Percentiles rank a stretch among this genome's conserved stretches.
phyloP scores from a whole-genome alignment of 176 grass and related monocot genomes.

The Dendrocalamus sinicus region DNA sequence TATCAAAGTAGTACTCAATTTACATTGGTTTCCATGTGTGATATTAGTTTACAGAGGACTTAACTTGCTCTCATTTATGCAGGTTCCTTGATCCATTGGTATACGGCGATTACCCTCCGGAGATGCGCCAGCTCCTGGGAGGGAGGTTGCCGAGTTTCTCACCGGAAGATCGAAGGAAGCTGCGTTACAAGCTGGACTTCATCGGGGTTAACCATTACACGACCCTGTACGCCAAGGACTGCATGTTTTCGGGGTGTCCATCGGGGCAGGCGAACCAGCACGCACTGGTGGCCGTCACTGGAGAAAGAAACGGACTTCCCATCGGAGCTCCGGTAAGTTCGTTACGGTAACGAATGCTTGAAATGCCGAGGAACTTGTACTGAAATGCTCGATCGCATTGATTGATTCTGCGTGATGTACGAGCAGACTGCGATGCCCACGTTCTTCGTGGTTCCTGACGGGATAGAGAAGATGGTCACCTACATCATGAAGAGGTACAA shows the following conservation, averaged over 20 bases:
- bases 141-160: conserved; percentile 63
- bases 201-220: conserved; percentile 83
- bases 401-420: not conserved
- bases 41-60: not conserved
- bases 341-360: no score
- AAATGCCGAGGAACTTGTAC: no score
- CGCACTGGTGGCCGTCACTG: conserved; percentile 38
- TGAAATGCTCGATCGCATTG: not conserved
- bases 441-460: conserved; percentile 61
- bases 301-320: conserved; percentile 49
- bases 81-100: conserved; percentile 82
- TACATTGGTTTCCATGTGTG: not conserved
- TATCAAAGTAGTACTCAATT: not conserved
- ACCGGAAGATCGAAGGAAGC: conserved; percentile 56
- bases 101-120: conserved; percentile 67
- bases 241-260: conserved; percentile 56
- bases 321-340: conserved; percentile 64
- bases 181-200: conserved; percentile 65
- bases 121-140: conserved; percentile 68
- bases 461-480: conserved; percentile 64
- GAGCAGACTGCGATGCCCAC: conserved; percentile 67
- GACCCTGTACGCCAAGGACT: conserved; percentile 63
- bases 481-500: conserved; percentile 74
- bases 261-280: conserved; percentile 9
- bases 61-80: not conserved